Evolutionary conservation across 2,329 filamentous ascomycete species (phyloP), one percentile per base, ranked within the genome.

Genomic region (Epichloe festucae): DNA sequence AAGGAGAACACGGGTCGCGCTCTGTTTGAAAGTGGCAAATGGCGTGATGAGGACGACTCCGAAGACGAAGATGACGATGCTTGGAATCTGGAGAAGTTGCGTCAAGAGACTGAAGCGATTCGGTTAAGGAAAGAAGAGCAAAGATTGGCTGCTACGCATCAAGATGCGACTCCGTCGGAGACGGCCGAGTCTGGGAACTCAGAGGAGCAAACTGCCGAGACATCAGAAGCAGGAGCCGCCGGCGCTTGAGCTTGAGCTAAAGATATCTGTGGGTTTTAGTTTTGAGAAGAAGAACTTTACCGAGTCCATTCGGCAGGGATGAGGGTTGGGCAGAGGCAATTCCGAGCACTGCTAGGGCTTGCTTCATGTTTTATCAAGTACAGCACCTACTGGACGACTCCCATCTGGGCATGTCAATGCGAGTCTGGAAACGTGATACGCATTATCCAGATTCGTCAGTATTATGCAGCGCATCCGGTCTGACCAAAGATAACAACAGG

Each of bases 1-100:
- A 97, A 95, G 77, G 93, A 98, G 61, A 91, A 90, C 21, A 98
- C 93, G 19, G 93, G 93, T 62, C 82, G 90, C 71, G 88, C 89
- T 7, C 76, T 98, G 70, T 98, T 98, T 67, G 93, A 98, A 71
- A 93, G 89, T 68, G 93, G 93, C 62, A 90, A 94, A 67, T 98
- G 91, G 91, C 75, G 82, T 55, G 79, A 79, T 27, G 79, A 79
- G 43, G 78, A 79, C 46, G 83, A 84, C 38, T 78, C 78, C 35
- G 81, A 79, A 0, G 75, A 73, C 3, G 78, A 78, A 4, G 76
- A 77, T 14, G 82, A 79, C 42, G 77, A 79, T n/a, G 69, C 71
- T 5, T 96, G 84, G 82, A 95, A 95, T 63, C 69, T 96, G 60
- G 84, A 89, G 60, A 88, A 84, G 54, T 70, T 97, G 65, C 79